Evolutionary conservation across 768 basidiomycete genomes (phyloP), one percentile per base, ranked within the genome.

Genomic region (Antrodiella citrinella): DNA sequence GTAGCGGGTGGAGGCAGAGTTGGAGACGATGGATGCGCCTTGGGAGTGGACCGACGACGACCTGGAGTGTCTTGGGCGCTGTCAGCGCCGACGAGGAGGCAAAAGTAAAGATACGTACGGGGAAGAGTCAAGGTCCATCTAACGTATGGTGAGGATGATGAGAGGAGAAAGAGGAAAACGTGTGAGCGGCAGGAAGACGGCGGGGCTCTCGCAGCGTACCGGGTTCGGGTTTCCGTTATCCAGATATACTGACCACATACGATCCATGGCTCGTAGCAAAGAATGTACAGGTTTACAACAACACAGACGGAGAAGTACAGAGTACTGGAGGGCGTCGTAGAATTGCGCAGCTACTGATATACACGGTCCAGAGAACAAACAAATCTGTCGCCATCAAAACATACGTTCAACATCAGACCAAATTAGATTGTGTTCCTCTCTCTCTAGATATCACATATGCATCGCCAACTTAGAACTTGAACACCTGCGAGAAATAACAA

Each of bases 201-300:
- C 15, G 20, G 42, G 9, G 35, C 22, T 30, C 54, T 59, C 60
- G 45, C 56, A 22, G 57, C 58, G 56, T 51, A 59, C 57, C 52
- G 19, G 21, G 55, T 48, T 26, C 22, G 39, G 38, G 4, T 51
- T 44, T 24, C 15, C 4, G 45, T 47, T 45, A 3, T 44, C 43
- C 15, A 78, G 70, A 58, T 79, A 80, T 9, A 70, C 72, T 23
- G 75, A 77, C 76, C 78, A 78, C 47, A 76, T 66, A 22, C 74
- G 69, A 56, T 78, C 72, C 75, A 78, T 78, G 58, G 56, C 46
- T 18, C 20, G 39, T 11, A n/a, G 4, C 10, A 45, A 15, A 35
- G 41, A 39, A 24, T n/a, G 35, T 23, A 30, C 43, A 18, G 52
- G 39, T 22, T 26, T 12, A 12, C 22, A 20, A 38, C 18, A 10